Evolutionary conservation across 2,329 filamentous ascomycete genomes (phyloP), one percentile per base, ranked within the genome.

Genomic region (Penicillium frequentans): DNA sequence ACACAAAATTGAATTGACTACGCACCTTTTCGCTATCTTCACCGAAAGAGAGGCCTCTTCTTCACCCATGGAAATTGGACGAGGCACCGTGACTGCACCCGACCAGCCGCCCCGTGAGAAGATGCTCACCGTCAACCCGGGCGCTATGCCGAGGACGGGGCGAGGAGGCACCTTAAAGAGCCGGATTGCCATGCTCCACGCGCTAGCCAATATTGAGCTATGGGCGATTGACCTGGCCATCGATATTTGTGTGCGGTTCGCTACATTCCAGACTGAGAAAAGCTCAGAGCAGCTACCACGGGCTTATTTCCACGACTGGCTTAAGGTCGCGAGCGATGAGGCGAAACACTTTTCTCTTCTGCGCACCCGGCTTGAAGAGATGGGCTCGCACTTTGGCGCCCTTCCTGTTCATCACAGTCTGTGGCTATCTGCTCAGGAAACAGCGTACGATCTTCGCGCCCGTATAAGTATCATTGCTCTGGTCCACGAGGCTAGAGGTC

Each of bases 171-270:
- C 70, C 5, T 54, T 77, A 29, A 79, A 75, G 57, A 79, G 77
- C 55, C 70, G 78, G 24, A 76, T 80, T 45, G 70, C 75, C 19
- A 80, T 80, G 75, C 69, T 80, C 6, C 78, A 80, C 52, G 77
- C 77, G 1, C 64, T 80, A n/a, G 78, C 78, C 19, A 80, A 80
- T 52, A 79, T 80, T 24, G 78, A 80, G 63, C 71, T 78, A 24
- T 80, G 78, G 78, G 78, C 78, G 1, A 80, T 80, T 55, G 78
- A 80, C 50, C 69, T 80, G 4, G 78, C 78, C 10, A 75, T 80
- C 26, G 78, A 80, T 62, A 79, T 80, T 46, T 79, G 78, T 49
- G 74, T 79, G 21, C 70, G 78, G 23, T 80, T 80, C 54, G 75
- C 77, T 14, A 70, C 73, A 3, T 80, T 80, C 57, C 74, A 73